Conservation (phyloP, 2,329 filamentous ascomycete species). For the Cercospora canescens region DNA sequence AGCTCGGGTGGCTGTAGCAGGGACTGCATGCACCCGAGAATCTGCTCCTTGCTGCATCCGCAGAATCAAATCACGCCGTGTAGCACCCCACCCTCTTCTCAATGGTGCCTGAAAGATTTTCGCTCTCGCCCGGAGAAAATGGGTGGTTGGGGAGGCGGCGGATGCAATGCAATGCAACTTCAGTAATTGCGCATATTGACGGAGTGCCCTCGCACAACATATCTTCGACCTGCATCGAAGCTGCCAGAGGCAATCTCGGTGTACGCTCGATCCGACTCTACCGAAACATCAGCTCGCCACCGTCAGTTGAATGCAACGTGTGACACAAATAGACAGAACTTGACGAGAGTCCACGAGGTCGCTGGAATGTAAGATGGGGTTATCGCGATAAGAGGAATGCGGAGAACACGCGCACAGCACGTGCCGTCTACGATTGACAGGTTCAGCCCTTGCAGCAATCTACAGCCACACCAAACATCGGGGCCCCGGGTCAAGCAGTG, state of each 20-base stretch:
- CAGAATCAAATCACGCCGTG: slow-evolving; percentile 19
- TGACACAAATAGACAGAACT: background rate
- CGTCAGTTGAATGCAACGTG: background rate
- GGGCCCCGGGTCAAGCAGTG: background rate
- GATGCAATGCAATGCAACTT: slow-evolving; percentile 10
- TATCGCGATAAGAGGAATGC: slow-evolving; percentile 1
- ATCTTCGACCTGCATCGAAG: slow-evolving; percentile 12
- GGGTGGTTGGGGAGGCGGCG: slow-evolving; percentile 7
- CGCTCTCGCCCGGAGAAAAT: background rate
- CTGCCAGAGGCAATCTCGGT: background rate
- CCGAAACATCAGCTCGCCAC: background rate
- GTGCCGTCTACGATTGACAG: slow-evolving; percentile 8
- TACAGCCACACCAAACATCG: background rate
- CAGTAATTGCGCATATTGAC: background rate
- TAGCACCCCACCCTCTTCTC: slow-evolving; percentile 9
- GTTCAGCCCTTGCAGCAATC: slow-evolving; percentile 1
- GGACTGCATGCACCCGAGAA: slow-evolving; percentile 16
- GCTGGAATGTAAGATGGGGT: background rate
- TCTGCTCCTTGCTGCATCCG: slow-evolving; percentile 17
- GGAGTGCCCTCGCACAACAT: slow-evolving; percentile 13
- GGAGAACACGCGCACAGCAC: slow-evolving; percentile 11
- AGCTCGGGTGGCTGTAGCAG: slow-evolving; percentile 1
- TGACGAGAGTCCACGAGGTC: background rate
- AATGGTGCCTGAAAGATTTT: background rate
- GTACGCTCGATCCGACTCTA: background rate